Conservation (phyloP, 129 eudicot species). For the Escallonia herrerae region DNA sequence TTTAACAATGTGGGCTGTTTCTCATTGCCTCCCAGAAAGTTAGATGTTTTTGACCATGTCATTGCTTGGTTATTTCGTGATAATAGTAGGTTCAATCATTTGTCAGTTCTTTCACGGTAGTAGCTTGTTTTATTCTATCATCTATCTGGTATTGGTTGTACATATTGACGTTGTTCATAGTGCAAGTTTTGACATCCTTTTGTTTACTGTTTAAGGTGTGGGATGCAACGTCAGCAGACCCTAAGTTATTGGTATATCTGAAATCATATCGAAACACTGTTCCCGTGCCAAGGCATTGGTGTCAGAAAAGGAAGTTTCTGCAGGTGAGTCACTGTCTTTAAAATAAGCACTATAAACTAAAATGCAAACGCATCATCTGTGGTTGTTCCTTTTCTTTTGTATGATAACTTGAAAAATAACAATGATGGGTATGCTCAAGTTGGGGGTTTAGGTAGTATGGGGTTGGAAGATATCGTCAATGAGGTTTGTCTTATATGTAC, state of each 20-base stretch:
- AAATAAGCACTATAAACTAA: background rate
- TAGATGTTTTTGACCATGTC: no score
- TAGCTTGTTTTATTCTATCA: background rate
- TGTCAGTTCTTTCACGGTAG: background rate
- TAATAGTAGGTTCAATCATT: background rate
- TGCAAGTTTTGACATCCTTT: background rate
- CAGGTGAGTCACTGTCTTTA: slow-evolving; percentile 54
- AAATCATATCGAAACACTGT: slow-evolving; percentile 93
- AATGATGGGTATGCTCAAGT: slow-evolving; percentile 18
- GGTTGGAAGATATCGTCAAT: slow-evolving; percentile 49
- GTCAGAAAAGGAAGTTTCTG: slow-evolving; percentile 88
- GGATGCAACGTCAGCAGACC: slow-evolving; percentile 98
- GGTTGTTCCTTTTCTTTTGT: slow-evolving; percentile 1
- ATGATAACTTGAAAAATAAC: slow-evolving; percentile 3
- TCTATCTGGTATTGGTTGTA: background rate
- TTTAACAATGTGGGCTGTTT: no score
- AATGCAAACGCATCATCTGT: slow-evolving; percentile 4
- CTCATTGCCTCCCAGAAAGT: no score
- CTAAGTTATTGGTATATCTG: slow-evolving; percentile 81
- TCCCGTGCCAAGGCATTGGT: slow-evolving; percentile 99
- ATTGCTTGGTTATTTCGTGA: no score
- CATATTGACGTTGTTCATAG: background rate
- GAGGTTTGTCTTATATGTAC: slow-evolving; percentile 98
- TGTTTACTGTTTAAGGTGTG: slow-evolving; percentile 56
- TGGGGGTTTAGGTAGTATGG: slow-evolving; percentile 40